These are phyloP conservation scores for Vanrija sp. DNA, from an alignment of 1,284 basidiomycete genomes.

Conservation along the genomic window DNA sequence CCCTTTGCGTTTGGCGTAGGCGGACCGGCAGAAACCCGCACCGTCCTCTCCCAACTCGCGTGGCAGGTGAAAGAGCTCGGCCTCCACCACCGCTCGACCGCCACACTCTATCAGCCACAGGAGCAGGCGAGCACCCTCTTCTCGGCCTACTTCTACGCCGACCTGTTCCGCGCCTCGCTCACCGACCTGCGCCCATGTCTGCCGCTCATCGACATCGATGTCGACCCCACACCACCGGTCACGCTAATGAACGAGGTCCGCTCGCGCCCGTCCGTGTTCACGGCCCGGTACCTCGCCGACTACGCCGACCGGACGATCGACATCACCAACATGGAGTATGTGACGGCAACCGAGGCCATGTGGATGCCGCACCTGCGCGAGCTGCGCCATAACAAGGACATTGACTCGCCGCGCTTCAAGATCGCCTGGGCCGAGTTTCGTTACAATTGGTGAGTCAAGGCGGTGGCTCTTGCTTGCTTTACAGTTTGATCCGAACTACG, in stretches of 20 bases:
- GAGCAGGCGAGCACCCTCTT: constrained; percentile 23
- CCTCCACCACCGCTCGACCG: constrained; percentile 18
- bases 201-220: constrained; percentile 24
- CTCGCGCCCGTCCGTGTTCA: constrained; percentile 10
- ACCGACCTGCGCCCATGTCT: constrained; percentile 19
- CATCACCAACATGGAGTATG: constrained; percentile 17
- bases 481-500: neutral
- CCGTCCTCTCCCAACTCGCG: constrained; percentile 25
- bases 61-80: constrained; percentile 28
- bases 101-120: constrained; percentile 18
- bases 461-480: too few relatives aligned
- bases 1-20: constrained; percentile 20
- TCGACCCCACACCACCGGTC: constrained; percentile 13
- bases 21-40: constrained; percentile 19
- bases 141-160: constrained; percentile 22
- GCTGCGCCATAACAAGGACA: constrained; percentile 9
- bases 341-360: constrained; percentile 12
- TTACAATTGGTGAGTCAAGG: constrained; percentile 20
- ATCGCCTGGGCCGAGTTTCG: constrained; percentile 21
- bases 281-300: constrained; percentile 18
- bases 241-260: constrained; percentile 16
- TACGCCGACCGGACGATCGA: constrained; percentile 20
- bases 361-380: constrained; percentile 19
- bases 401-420: constrained; percentile 7
- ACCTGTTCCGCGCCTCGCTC: constrained; percentile 23